A percentile compares a stretch with the other conserved stretches of the same genome.
Evolutionary conservation across 2,329 filamentous ascomycete species (phyloP).

Genomic region (Ophiostoma sp.): DNA sequence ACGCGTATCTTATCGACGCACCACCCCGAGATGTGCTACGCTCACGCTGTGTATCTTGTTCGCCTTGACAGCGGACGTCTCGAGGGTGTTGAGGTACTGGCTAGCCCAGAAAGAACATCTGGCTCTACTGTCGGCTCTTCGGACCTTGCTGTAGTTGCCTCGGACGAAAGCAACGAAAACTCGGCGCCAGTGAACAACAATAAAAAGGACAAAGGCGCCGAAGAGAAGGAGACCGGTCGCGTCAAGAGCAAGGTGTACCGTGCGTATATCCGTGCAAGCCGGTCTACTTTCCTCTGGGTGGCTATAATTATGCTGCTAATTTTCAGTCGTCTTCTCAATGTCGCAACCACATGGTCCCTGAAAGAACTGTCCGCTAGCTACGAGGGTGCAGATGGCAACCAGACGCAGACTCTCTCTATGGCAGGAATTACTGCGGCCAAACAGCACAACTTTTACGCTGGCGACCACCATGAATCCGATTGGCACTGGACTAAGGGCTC

Average conservation of each 20-base stretch:
- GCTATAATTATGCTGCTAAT: slow-evolving; percentile 30
- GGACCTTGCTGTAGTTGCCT: background rate
- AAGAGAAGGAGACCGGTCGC: slow-evolving; percentile 32
- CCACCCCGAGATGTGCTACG: slow-evolving; percentile 35
- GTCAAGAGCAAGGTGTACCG: slow-evolving; percentile 36
- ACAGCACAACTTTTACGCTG: background rate
- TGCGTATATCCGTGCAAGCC: slow-evolving; percentile 34
- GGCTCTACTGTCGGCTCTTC: background rate
- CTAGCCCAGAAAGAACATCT: background rate
- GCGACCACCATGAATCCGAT: background rate
- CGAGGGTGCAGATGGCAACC: slow-evolving; percentile 22
- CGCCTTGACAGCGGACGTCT: slow-evolving; percentile 32
- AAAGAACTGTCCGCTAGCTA: slow-evolving; percentile 34
- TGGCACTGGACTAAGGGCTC: slow-evolving; percentile 9
- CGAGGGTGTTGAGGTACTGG: slow-evolving; percentile 24
- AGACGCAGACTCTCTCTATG: background rate
- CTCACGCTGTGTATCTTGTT: slow-evolving; percentile 33
- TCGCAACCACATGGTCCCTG: slow-evolving; percentile 35
- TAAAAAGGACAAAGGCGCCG: slow-evolving; percentile 28
- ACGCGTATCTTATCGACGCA: slow-evolving; percentile 62
- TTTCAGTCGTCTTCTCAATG: slow-evolving; percentile 28
- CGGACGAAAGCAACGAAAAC: background rate
- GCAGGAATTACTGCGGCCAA: background rate
- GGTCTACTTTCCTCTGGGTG: slow-evolving; percentile 31
- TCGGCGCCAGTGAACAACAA: background rate